Evolutionary conservation across 192 early-diverging fungal species (phyloP), one percentile per base, ranked within the genome.

Genomic region (Backusella luteola): DNA sequence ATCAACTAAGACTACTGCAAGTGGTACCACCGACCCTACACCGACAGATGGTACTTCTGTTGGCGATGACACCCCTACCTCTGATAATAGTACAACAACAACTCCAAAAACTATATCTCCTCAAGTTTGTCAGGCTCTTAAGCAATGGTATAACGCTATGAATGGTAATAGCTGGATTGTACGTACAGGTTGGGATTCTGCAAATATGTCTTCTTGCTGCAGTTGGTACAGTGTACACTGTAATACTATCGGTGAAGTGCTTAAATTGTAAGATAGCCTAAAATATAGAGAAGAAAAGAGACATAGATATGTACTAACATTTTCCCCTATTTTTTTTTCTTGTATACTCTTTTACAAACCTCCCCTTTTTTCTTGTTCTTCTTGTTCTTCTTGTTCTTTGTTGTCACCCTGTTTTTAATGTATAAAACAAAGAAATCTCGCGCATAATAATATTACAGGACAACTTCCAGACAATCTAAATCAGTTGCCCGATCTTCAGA

Each of bases 201-300:
- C 21, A 34, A 73, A 83, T 66, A 79, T 77, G 78, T 74, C 68
- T 38, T 71, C 71, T 35, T 83, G 82, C 68, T 80, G 82, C 42
- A 70, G 44, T 2, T 83, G 82, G 78, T 42, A 49, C 23, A 66
- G 53, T 15, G 78, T 83, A 41, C 49, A 42, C 17, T 83, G 82
- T 70, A 80, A 68, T 26, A n/a, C 26, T 34, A 32, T 77, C 34
- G 82, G 78, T 14, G 71, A 73, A 68, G 49, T 83, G 11, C 53
- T 72, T 6, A 66, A 75, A 53, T n/a, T 83, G 81, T 83, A 49
- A 49, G 46, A n/a, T 19, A 49, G n/a, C 19, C 46, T 49, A 49
- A 77, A n/a, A 68, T 3, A 49, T 3, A 63, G 12, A 63, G 26
- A 63, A 63, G 56, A 63, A 63, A 14, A 1, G 3, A 32, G 23